A percentile compares a stretch with the other conserved stretches of the same genome.
These are phyloP conservation scores for Graphilbum fragrans DNA, from an alignment of 2,329 filamentous ascomycete genomes.

Conservation along the genomic window DNA sequence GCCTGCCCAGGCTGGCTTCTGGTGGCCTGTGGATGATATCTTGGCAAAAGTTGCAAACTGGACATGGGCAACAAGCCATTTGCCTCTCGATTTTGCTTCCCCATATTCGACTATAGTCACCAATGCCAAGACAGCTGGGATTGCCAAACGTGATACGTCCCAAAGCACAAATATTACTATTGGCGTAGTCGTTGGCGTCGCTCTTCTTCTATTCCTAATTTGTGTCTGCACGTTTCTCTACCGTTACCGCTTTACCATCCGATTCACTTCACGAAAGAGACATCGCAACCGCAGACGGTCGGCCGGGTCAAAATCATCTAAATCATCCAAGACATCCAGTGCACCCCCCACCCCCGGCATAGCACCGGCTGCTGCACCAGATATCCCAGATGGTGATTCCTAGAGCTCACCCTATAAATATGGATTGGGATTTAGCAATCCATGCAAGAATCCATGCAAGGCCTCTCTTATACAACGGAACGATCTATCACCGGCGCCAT, in stretches of 20 bases:
- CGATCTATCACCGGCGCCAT: background rate
- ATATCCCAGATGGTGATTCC: too few relatives aligned
- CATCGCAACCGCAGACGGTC: background rate
- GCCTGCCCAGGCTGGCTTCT: too few relatives aligned
- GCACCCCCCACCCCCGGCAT: slow-evolving; percentile 4
- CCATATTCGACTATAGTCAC: too few relatives aligned
- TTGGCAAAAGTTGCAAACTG: too few relatives aligned
- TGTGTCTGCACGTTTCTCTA: slow-evolving; percentile 5
- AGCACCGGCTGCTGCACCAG: too few relatives aligned
- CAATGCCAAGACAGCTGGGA: too few relatives aligned
- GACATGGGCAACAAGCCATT: too few relatives aligned
- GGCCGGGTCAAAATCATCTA: slow-evolving; percentile 2
- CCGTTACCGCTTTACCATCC: slow-evolving; percentile 6
- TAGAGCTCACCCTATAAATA: slow-evolving; percentile 1
- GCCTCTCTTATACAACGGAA: background rate
- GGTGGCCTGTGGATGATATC: too few relatives aligned
- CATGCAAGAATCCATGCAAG: background rate
- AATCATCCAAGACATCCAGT: slow-evolving; percentile 4
- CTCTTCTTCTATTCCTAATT: slow-evolving; percentile 4
- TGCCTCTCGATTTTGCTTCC: too few relatives aligned
- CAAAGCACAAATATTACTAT: slow-evolving; percentile 9
- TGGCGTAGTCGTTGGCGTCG: slow-evolving; percentile 7
- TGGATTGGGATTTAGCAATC: background rate
- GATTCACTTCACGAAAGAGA: background rate
- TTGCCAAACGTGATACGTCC: background rate